A percentile compares a stretch with the other conserved stretches of the same genome.
These are phyloP conservation scores for Phytophthora sansomeana DNA, from an alignment of 352 stramenopile genomes.

Conservation along the genomic window DNA sequence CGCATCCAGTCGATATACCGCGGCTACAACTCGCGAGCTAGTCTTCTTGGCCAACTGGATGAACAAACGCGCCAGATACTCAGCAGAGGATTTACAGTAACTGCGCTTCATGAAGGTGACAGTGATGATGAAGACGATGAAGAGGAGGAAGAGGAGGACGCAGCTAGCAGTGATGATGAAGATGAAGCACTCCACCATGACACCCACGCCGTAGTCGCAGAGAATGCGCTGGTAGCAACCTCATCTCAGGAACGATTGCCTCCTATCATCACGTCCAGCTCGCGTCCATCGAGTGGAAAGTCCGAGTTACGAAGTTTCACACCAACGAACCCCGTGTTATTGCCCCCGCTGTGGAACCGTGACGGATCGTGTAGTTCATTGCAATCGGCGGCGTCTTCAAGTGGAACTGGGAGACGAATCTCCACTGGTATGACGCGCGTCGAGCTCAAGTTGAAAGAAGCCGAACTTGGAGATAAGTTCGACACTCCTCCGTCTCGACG, in stretches of 20 bases:
- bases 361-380: slow-evolving; percentile 28
- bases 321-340: slow-evolving; percentile 24
- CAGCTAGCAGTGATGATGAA: neutral
- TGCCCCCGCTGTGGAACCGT: slow-evolving; percentile 30
- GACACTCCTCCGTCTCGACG: slow-evolving; percentile 26
- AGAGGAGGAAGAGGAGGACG: slow-evolving; percentile 8
- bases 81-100: slow-evolving; percentile 5
- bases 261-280: slow-evolving; percentile 12
- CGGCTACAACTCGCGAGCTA: slow-evolving; percentile 63
- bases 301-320: neutral
- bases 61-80: slow-evolving; percentile 34
- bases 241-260: slow-evolving; percentile 26
- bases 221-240: neutral
- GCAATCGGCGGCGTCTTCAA: slow-evolving; percentile 17
- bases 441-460: slow-evolving; percentile 70
- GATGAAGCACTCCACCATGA: neutral
- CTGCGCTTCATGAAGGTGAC: slow-evolving; percentile 17
- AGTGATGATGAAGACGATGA: slow-evolving; percentile 24
- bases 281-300: slow-evolving; percentile 23
- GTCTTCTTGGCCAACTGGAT: slow-evolving; percentile 51
- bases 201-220: neutral
- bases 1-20: slow-evolving; percentile 77
- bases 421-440: slow-evolving; percentile 49
- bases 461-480: slow-evolving; percentile 60
- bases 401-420: slow-evolving; percentile 24